Conservation (phyloP, 2,329 filamentous ascomycete genomes). For the Periconia sp. region DNA sequence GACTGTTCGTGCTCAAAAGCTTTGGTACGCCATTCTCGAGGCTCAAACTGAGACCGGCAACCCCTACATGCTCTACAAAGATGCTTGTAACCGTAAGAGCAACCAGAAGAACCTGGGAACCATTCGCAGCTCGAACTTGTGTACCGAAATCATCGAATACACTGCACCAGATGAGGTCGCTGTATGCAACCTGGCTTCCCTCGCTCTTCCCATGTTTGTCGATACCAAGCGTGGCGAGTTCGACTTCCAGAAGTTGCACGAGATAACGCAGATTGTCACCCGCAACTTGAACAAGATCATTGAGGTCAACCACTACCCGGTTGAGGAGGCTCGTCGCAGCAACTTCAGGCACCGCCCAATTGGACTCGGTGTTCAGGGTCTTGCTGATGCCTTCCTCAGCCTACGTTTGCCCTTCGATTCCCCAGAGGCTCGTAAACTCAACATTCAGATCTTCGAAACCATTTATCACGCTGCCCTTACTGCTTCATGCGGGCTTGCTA, state of each 20-base stretch:
- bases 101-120: conserved; percentile 99
- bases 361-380: conserved; percentile 94
- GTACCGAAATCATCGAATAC: conserved; percentile 98
- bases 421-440: conserved; percentile 86
- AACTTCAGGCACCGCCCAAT: conserved; percentile 97
- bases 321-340: conserved; percentile 87
- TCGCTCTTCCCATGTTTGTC: conserved; percentile 88
- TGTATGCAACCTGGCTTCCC: conserved; percentile 95
- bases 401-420: conserved; percentile 97
- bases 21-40: conserved; percentile 98
- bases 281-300: conserved; percentile 98
- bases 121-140: conserved; percentile 97
- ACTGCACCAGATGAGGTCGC: conserved; percentile 96
- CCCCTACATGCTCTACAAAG: conserved; percentile 99
- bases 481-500: conserved; percentile 82
- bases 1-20: conserved; percentile 95
- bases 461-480: conserved; percentile 97
- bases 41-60: conserved; percentile 98
- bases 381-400: conserved; percentile 96
- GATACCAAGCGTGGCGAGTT: conserved; percentile 83
- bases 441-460: conserved; percentile 98
- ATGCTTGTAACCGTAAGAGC: conserved; percentile 97
- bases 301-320: conserved; percentile 98
- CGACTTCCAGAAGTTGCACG: conserved; percentile 95
- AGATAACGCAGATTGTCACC: conserved; percentile 88